Base-by-base conservation (phyloP, 2,329 filamentous ascomycete genomes). In the Penicillium sp. region DNA sequence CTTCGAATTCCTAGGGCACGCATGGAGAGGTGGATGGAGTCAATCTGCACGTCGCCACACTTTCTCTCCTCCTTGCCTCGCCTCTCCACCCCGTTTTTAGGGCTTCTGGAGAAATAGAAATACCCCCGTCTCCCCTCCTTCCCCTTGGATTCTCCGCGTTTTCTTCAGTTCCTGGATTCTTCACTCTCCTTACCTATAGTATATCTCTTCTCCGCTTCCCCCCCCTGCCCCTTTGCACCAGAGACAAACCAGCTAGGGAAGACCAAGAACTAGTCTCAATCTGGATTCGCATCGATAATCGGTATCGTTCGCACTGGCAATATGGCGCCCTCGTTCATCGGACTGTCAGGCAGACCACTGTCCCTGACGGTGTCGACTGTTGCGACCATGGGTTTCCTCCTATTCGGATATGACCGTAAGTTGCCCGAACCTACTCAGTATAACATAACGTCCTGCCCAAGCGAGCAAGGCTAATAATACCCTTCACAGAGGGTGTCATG, bases 301-400 rank as follows among this genome's bases (percentile, higher is more conserved):
- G 3, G 21, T 1, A 29, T 19, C 13, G 48, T 19, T 49, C 47
- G 8, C 9, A 30, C 44, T 3, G 21, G 49, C 66, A 71, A 26
- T 45, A 86, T 86, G 84, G 79, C 83, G 66, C 81, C 84, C 66
- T 82, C 71, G 19, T 89, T 82, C 71, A 83, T 85, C 72, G 87
- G 87, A 74, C 79, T 89, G 63, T 84, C 83, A 41, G 88, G 88
- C 72, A 81, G 79, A 67, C 79, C 77, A 44, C 80, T 90, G 57
- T 85, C 83, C 19, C 68, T 88, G 64, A 78, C 83, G 45, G 82
- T 90, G 51, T 88, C 88, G 1, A 82, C 83, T n/a, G 82, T 90
- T 29, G 86, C 87, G 4, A 89, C 87, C 0, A 87, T 85, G 54
- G 87, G 85, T 23, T 88, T 88, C 77, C 72, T 88, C 30, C 80